These are phyloP conservation scores for Trebouxia sp. DNA, from an alignment of 139 green algal genomes.

Conservation along the genomic window DNA sequence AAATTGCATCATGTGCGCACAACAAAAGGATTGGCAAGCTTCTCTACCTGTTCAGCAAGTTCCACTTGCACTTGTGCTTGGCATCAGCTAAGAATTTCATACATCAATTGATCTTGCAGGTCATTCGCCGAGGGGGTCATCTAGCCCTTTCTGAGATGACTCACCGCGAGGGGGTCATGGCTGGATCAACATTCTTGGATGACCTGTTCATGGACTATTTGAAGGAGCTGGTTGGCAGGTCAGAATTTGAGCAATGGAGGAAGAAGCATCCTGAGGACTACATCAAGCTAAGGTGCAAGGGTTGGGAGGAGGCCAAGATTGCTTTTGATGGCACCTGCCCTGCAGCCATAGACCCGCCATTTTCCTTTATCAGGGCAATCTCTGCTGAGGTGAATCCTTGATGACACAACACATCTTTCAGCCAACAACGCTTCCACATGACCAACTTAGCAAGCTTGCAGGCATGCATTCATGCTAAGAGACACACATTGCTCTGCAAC, in stretches of 20 bases:
- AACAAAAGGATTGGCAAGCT: neutral
- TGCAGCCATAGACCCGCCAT: neutral
- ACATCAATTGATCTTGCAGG: neutral
- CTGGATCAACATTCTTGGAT: neutral
- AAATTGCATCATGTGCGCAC: neutral
- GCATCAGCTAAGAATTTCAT: neutral
- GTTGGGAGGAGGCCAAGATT: neutral
- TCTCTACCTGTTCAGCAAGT: neutral
- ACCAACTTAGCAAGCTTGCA: neutral
- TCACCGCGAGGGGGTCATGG: neutral
- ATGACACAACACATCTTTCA: neutral
- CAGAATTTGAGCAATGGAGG: neutral
- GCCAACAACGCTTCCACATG: neutral
- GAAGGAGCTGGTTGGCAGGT: neutral
- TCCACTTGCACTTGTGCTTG: neutral
- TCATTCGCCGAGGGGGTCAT: neutral
- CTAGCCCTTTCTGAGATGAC: neutral
- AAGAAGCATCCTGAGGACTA: neutral
- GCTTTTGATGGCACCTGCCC: neutral
- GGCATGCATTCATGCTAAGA: too few species aligned
- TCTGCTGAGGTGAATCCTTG: neutral
- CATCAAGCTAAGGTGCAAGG: neutral
- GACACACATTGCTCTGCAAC: too few species aligned
- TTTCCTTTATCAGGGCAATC: neutral
- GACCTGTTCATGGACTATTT: neutral